Base-by-base conservation (phyloP, 805 yeast genomes). In the Dipodascopsis tothii region DNA sequence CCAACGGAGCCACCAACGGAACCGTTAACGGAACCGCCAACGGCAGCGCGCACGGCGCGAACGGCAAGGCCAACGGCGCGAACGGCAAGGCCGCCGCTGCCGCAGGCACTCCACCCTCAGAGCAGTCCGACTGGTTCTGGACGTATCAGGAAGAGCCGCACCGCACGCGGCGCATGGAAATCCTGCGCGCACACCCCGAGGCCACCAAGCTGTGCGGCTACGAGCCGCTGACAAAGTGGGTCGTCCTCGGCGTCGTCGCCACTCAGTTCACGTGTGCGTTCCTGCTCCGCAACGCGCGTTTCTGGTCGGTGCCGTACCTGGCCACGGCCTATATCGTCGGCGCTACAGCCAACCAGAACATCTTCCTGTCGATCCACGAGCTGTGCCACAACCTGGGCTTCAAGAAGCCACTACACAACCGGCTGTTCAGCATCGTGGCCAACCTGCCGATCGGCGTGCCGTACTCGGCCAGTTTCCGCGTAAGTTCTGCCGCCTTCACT, bases 391-490 rank as follows among this genome's bases (percentile, higher is more conserved):
- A 87, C 60, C 68, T 87, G 42, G 84, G 84, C 2, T 87, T 87
- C 73, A 82, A 76, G 55, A 77, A 74, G 52, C 94, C 95, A 0
- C 35, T 84, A 1, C 75, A 79, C 61, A 87, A 87, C 65, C 80
- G 84, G 60, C 59, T 86, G 20, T 86, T 81, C 57, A 75, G 92
- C 35, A 80, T 86, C 6, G 67, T 84, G 52, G 74, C 86, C 30
- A 87, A 87, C 60, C 65, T 84, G 32, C 95, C 96, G 1, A 84
- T 87, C 41, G 95, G 96, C 1, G 71, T 87, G 20, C 96, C 96
- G 0, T 87, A 85, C 64, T 75, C 86, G 32, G 95, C 96, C 0
- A 81, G 84, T 49, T 74, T 87, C 68, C 81, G 84, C 36, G 47
- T 43, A 35, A 21, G 47, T 43, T 5, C 55, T 23, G 16, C 14